Evolutionary conservation across 1,284 basidiomycete species (phyloP), one percentile per base, ranked within the genome.

Genomic region (Mycena sp.): DNA sequence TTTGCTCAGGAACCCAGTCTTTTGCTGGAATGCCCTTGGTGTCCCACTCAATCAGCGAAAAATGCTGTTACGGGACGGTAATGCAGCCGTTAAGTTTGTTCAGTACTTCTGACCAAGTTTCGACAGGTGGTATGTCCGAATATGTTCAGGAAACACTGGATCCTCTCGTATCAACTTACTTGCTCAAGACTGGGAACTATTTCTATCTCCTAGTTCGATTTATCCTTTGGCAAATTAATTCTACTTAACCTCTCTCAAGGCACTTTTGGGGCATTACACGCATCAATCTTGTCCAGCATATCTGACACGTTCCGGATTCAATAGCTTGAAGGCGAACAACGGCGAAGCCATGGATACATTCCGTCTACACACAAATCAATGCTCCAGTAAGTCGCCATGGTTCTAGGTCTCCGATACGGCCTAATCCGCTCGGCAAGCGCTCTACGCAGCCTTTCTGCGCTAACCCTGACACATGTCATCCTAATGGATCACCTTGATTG

Each of bases 401-500:
- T 14, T 35, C 37, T 38, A 35, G 12, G 19, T 30, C 38, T 44
- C 23, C 38, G 32, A n/a, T 7, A 21, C 51, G 38, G 62, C 51
- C 25, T 52, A 37, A 17, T 23, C 45, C 54, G n/a, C n/a, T n/a
- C n/a, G n/a, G n/a, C n/a, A 59, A 89, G 87, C 64, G 87, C 88
- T 3, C 77, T 91, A 6, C 79, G 81, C 19, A 86, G 86, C 23
- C 78, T 92, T n/a, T 75, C 80, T 0, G 74, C 79, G 45, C 78
- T 77, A 46, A 85, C 83, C 16, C 77, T 92, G 38, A 90, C 89
- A 32, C 85, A 87, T 41, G 84, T 86, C 10, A 85, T 94, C 59
- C 82, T 92, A 56, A 94, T 95, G 93, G 93, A 94, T 75, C 89
- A 91, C 63, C 83, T 92, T 66, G 91, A 92, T 71, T 92, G 88